Evolutionary conservation across 2,329 filamentous ascomycete species (phyloP).

Genomic region (Pleurostoma richardsiae): DNA sequence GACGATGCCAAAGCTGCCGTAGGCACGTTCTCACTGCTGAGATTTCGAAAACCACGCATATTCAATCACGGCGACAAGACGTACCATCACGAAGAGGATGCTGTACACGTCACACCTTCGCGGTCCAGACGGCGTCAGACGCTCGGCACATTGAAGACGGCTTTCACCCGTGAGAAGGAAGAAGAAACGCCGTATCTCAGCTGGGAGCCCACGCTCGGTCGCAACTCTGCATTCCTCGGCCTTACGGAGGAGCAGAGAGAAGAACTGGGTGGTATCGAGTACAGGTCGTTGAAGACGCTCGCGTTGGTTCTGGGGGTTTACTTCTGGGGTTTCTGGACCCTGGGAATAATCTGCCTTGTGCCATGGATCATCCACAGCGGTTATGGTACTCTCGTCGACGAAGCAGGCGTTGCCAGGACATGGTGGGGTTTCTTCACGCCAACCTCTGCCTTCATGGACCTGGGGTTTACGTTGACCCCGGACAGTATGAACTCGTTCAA

Average conservation of each 20-base stretch:
- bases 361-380: conserved; percentile 70
- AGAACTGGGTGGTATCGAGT: conserved; percentile 94
- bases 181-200: conserved; percentile 78
- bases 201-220: conserved; percentile 85
- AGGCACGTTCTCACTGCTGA: conserved; percentile 32
- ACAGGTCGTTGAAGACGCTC: conserved; percentile 83
- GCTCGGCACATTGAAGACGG: conserved; percentile 53
- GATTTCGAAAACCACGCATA: conserved; percentile 36
- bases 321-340: conserved; percentile 75
- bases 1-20: conserved; percentile 18
- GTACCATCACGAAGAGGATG: conserved; percentile 28
- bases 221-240: conserved; percentile 89
- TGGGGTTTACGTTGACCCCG: conserved; percentile 88
- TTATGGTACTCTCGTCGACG: conserved; percentile 63
- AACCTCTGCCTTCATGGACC: conserved; percentile 85
- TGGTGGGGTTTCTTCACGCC: conserved; percentile 96
- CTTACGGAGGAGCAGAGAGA: conserved; percentile 87
- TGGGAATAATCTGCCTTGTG: conserved; percentile 68
- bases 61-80: conserved; percentile 31
- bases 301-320: conserved; percentile 74
- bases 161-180: conserved; percentile 47
- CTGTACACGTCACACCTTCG: conserved; percentile 10
- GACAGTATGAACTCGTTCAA: conserved; percentile 94
- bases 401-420: conserved; percentile 55
- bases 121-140: conserved; percentile 39